Evolutionary conservation across 108 stramenopile species (phyloP).

Genomic region (Conticribra guillardii): DNA sequence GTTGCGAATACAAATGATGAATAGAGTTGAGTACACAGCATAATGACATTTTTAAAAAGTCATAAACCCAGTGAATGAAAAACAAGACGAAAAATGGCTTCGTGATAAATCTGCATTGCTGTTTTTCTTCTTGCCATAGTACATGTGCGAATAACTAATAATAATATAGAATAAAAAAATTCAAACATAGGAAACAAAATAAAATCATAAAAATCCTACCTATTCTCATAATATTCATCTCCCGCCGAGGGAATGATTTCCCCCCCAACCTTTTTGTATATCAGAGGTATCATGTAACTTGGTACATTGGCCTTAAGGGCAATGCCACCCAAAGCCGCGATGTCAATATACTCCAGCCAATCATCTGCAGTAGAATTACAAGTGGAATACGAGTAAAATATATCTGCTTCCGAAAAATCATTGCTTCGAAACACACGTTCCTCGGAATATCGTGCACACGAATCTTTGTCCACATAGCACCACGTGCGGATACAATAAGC

Average conservation of each 20-base stretch:
- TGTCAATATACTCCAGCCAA: neutral
- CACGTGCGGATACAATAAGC: neutral
- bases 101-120: too few species aligned
- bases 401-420: neutral
- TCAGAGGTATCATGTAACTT: neutral
- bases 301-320: neutral
- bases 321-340: neutral
- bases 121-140: too few species aligned
- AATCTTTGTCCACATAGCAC: slow-evolving; percentile 3
- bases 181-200: neutral
- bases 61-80: too few species aligned
- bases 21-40: neutral
- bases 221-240: neutral
- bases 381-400: neutral
- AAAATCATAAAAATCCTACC: neutral
- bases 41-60: too few species aligned
- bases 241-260: neutral
- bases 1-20: neutral
- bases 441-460: neutral
- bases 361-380: neutral
- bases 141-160: too few species aligned
- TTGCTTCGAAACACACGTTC: neutral
- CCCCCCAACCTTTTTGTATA: neutral
- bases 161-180: neutral
- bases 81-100: neutral